Conservation (phyloP, 768 basidiomycete species). For the Podaxis sp. region DNA sequence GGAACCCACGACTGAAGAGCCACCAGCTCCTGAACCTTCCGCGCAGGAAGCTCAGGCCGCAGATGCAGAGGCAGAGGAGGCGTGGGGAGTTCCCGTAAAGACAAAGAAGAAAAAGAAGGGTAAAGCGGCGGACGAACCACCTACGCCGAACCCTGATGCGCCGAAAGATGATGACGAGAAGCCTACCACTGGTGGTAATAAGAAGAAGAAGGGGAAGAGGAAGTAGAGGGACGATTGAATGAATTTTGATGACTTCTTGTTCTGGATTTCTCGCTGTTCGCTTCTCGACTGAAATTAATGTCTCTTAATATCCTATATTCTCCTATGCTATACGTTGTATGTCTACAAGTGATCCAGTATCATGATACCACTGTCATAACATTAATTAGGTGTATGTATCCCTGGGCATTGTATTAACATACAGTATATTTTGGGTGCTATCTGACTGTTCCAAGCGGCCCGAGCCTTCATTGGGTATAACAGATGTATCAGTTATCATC, state of each 20-base stretch:
- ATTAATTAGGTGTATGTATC: too few relatives aligned
- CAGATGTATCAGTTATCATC: too few relatives aligned
- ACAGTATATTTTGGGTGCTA: too few relatives aligned
- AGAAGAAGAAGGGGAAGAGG: too few relatives aligned
- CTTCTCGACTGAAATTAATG: neutral
- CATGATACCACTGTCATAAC: neutral
- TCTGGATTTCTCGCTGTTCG: neutral
- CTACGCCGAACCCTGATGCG: too few relatives aligned
- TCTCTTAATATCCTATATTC: neutral
- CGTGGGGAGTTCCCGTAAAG: conserved; percentile 15
- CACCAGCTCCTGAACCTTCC: neutral
- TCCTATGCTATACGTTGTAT: neutral
- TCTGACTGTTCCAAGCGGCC: too few relatives aligned
- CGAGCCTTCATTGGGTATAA: too few relatives aligned
- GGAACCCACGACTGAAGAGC: neutral
- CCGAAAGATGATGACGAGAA: too few relatives aligned
- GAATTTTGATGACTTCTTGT: neutral
- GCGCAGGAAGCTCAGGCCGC: conserved; percentile 1
- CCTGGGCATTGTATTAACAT: too few relatives aligned
- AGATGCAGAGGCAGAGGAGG: neutral
- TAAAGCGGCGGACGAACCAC: neutral
- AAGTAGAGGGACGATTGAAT: neutral
- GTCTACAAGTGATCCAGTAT: neutral
- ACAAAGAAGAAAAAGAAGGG: conserved; percentile 24
- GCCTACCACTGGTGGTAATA: too few relatives aligned